Evolutionary conservation across 2,329 filamentous ascomycete species (phyloP).

Genomic region (Cryphonectria naterciae): DNA sequence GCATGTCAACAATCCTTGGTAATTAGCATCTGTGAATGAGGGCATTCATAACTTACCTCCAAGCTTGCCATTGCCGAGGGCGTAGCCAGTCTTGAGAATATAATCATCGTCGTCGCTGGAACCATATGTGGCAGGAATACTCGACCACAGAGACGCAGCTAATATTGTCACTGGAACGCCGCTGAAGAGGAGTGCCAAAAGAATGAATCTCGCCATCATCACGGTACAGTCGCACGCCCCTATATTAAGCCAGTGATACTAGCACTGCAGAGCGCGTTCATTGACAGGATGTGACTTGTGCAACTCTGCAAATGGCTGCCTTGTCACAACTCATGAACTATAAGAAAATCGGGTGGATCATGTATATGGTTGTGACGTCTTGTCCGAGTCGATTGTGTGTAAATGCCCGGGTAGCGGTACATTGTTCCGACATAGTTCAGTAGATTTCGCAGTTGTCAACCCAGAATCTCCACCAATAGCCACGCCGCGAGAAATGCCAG

Average conservation of each 20-base stretch:
- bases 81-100: slow-evolving; percentile 44
- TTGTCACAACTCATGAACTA: neutral
- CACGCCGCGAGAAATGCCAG: neutral
- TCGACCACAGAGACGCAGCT: slow-evolving; percentile 23
- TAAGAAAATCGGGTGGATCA: neutral
- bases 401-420: neutral
- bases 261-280: neutral
- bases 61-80: slow-evolving; percentile 53
- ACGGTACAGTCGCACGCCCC: neutral
- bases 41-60: slow-evolving; percentile 40
- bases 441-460: neutral
- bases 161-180: neutral
- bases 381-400: neutral
- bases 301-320: neutral
- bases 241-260: neutral
- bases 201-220: neutral
- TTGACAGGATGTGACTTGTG: neutral
- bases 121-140: slow-evolving; percentile 20
- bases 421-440: neutral
- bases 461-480: neutral
- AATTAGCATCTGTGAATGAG: neutral
- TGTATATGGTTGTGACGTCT: neutral
- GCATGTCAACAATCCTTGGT: neutral
- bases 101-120: slow-evolving; percentile 19
- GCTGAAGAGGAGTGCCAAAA: neutral